Evolutionary conservation across 1,284 basidiomycete species (phyloP).

Genomic region (Spongispora temasekensis): DNA sequence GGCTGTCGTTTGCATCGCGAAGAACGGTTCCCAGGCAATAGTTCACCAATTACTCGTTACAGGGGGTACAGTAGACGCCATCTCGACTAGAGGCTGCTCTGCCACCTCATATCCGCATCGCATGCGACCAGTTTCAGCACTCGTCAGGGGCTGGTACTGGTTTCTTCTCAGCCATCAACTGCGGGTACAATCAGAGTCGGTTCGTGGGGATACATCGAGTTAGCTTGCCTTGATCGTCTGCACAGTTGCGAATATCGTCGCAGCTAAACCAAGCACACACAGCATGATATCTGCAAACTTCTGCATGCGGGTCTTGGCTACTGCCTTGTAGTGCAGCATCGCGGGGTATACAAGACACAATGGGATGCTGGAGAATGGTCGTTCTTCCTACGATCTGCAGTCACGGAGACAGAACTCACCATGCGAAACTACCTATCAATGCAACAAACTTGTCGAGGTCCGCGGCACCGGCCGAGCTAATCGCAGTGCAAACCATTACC

Average conservation of each 20-base stretch:
- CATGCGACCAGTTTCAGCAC: conserved; percentile 30
- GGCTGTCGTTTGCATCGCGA: conserved; percentile 5
- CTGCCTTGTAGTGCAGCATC: conserved; percentile 90
- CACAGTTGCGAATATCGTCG: conserved; percentile 81
- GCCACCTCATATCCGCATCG: conserved; percentile 7
- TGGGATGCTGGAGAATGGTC: conserved; percentile 65
- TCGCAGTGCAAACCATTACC: conserved; percentile 73
- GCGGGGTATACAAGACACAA: conserved; percentile 95
- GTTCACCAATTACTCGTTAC: conserved; percentile 16
- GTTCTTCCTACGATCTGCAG: conserved; percentile 8
- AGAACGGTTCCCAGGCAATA: conserved; percentile 19
- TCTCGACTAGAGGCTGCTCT: too few species aligned
- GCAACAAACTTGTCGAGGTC: conserved; percentile 98
- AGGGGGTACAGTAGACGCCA: too few species aligned
- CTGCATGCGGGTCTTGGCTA: conserved; percentile 71
- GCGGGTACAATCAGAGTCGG: conserved; percentile 17
- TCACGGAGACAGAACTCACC: conserved; percentile 55
- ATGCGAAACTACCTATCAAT: conserved; percentile 92
- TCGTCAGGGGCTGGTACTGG: conserved; percentile 13
- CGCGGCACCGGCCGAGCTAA: conserved; percentile 84
- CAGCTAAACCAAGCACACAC: conserved; percentile 81
- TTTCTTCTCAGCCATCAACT: conserved; percentile 32
- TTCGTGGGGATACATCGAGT: background rate
- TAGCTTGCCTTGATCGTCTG: conserved; percentile 72
- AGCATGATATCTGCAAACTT: conserved; percentile 78